A percentile compares a stretch with the other conserved stretches of the same genome.
Conservation (phyloP, 148 eudicot genomes). For the Agrostemma githago region DNA sequence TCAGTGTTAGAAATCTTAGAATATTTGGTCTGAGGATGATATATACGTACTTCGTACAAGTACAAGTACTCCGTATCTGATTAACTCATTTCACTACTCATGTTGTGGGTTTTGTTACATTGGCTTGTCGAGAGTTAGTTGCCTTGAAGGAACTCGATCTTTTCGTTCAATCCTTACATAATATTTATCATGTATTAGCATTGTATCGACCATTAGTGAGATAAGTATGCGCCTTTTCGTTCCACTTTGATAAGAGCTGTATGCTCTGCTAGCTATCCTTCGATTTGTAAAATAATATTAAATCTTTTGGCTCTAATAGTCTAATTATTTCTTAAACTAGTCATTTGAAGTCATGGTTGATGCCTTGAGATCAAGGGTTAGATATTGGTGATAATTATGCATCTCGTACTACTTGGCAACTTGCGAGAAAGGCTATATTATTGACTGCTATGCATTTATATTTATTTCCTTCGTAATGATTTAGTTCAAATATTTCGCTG, state of each 20-base stretch:
- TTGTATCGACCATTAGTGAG: neutral
- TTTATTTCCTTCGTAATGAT: too few relatives aligned
- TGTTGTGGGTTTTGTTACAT: neutral
- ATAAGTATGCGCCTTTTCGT: neutral
- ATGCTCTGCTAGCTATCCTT: neutral
- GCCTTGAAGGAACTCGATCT: neutral
- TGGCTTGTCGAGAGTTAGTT: neutral
- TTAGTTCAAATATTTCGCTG: too few relatives aligned
- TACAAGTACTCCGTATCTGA: neutral
- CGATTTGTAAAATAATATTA: neutral
- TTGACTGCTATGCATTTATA: slow-evolving; percentile 7
- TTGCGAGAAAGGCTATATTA: slow-evolving; percentile 6
- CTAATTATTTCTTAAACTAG: too few relatives aligned
- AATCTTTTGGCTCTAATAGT: too few relatives aligned
- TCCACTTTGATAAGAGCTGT: neutral
- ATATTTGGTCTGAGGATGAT: neutral
- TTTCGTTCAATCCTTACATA: neutral
- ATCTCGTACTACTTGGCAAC: slow-evolving; percentile 10
- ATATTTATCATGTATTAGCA: neutral
- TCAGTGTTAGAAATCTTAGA: neutral
- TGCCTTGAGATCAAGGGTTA: neutral
- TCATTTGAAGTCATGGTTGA: too few relatives aligned
- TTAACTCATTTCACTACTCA: neutral
- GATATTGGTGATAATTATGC: slow-evolving; percentile 8
- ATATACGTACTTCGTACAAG: too few relatives aligned